phyloP scores from a whole-genome alignment of 257 asterid genomes.

The Scutellaria barbata region DNA sequence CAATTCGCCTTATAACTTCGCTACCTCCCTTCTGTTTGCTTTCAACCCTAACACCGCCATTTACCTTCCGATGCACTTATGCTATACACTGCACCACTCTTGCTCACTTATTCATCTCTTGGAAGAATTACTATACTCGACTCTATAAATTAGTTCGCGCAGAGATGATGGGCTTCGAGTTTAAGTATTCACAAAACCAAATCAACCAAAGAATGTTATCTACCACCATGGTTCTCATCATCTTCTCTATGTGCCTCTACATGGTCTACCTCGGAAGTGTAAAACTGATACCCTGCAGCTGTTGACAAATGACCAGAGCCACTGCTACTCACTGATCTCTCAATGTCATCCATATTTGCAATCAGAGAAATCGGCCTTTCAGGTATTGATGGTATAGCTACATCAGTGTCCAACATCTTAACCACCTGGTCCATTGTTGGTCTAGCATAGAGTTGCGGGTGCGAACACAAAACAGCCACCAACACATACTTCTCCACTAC shows the following conservation, averaged over 20 bases:
- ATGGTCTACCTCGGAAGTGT: constrained; percentile 39
- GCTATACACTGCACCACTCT: neutral
- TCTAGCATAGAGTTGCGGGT: constrained; percentile 83
- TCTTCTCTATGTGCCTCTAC: constrained; percentile 16
- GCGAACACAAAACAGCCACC: constrained; percentile 86
- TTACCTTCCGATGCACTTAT: neutral
- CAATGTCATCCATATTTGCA: constrained; percentile 72
- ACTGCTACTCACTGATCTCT: constrained; percentile 67
- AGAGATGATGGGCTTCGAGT: no score
- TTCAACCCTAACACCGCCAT: constrained; percentile 4
- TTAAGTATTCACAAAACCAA: neutral
- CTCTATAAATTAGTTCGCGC: neutral
- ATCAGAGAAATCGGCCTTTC: constrained; percentile 79
- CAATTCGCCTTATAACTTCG: no score
- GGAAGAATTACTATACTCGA: neutral
- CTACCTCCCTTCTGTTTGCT: neutral
- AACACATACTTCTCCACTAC: constrained; percentile 80
- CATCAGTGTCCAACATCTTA: constrained; percentile 77
- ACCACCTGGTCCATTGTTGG: constrained; percentile 93
- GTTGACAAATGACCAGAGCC: constrained; percentile 75
- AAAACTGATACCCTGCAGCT: constrained; percentile 64
- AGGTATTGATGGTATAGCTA: constrained; percentile 72
- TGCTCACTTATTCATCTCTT: neutral
- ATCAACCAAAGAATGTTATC: constrained; percentile 22
- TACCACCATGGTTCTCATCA: constrained; percentile 33